Percentiles rank a stretch among this genome's conserved stretches.
phyloP scores from a whole-genome alignment of 441 rosid species.

The Macaranga tanarius region DNA sequence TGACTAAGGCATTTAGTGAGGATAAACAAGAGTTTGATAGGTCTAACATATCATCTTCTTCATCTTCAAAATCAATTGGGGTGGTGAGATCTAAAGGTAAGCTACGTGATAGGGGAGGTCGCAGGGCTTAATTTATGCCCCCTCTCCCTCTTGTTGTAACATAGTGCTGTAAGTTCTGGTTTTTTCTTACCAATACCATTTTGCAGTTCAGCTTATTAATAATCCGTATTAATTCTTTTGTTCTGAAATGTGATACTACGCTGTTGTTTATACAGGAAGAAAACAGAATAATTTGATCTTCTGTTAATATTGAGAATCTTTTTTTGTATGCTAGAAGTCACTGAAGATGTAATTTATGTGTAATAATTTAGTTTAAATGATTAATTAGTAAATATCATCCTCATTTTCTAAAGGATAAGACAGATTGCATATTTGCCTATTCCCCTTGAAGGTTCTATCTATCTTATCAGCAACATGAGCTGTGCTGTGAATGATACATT shows the following conservation, averaged over 20 bases:
- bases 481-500: no score
- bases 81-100: slow-evolving; percentile 32
- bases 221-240: background rate
- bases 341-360: background rate
- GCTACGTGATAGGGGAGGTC: slow-evolving; percentile 4
- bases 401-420: no score
- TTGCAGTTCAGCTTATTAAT: no score
- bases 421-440: no score
- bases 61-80: slow-evolving; percentile 39
- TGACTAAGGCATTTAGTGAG: slow-evolving; percentile 56
- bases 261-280: background rate
- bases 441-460: no score
- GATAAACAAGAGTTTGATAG: slow-evolving; percentile 55
- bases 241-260: background rate
- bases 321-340: no score
- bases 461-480: no score
- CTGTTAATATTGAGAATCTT: background rate
- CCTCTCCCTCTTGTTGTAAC: background rate
- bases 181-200: background rate
- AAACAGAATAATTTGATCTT: background rate
- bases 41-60: slow-evolving; percentile 47
- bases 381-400: no score
- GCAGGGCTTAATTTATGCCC: background rate
- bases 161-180: background rate
- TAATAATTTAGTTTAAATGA: background rate